Conservation (phyloP, 2,329 filamentous ascomycete species). For the Microsporum ferrugineum region DNA sequence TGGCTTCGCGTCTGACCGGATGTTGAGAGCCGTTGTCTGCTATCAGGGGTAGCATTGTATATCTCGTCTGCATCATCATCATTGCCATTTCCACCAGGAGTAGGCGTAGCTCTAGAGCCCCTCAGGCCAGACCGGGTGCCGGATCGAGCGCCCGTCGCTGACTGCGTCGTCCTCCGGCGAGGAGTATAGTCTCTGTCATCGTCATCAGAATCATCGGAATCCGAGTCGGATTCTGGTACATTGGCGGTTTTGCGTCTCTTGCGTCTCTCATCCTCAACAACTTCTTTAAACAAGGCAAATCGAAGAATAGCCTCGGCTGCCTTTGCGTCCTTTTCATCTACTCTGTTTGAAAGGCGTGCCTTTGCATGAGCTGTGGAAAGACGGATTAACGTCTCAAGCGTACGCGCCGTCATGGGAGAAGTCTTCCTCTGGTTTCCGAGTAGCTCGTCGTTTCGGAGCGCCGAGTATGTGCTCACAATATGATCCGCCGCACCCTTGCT, state of each 20-base stretch:
- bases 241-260: slow-evolving; percentile 71
- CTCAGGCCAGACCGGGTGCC: slow-evolving; percentile 20
- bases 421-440: slow-evolving; percentile 88
- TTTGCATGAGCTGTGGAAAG: slow-evolving; percentile 93
- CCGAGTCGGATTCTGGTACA: slow-evolving; percentile 51
- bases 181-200: slow-evolving; percentile 18
- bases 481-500: slow-evolving; percentile 87
- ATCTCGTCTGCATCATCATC: slow-evolving; percentile 36
- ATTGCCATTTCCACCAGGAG: slow-evolving; percentile 15
- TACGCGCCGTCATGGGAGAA: slow-evolving; percentile 91
- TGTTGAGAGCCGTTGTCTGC: not conserved
- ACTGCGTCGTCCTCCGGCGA: slow-evolving; percentile 14
- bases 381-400: slow-evolving; percentile 95
- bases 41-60: slow-evolving; percentile 40
- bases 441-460: slow-evolving; percentile 88
- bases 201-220: slow-evolving; percentile 31
- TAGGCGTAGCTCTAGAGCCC: slow-evolving; percentile 24
- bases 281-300: slow-evolving; percentile 95
- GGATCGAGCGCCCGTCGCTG: slow-evolving; percentile 23
- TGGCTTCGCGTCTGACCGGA: slow-evolving; percentile 14
- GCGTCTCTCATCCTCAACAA: slow-evolving; percentile 63
- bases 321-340: slow-evolving; percentile 79
- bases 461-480: slow-evolving; percentile 82
- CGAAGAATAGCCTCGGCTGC: slow-evolving; percentile 81
- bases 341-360: slow-evolving; percentile 70